These are phyloP conservation scores for Leucosporidium creatinivorum DNA, from an alignment of 768 basidiomycete species.

Conservation along the genomic window DNA sequence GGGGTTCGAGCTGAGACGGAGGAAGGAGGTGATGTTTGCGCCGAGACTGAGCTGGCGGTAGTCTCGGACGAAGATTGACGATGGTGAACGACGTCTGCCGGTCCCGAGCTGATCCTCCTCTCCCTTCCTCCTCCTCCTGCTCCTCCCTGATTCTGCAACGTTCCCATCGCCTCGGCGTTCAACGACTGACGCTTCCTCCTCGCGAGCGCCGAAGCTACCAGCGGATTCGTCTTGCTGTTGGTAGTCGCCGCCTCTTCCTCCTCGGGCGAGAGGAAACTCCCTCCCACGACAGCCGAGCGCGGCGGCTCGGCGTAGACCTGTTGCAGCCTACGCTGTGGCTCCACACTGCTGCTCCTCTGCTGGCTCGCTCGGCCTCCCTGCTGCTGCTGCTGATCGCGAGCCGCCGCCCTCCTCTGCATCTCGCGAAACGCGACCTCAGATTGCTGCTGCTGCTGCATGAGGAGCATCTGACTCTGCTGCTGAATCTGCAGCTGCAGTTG, in stretches of 20 bases:
- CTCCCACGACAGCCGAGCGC: not conserved
- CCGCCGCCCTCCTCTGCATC: not conserved
- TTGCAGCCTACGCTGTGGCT: not conserved
- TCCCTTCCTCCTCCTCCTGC: not conserved
- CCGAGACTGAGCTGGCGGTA: not conserved
- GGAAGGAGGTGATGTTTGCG: not conserved
- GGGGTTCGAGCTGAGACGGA: not conserved
- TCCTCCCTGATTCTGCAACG: no score
- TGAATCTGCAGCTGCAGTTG: not conserved
- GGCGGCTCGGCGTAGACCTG: not conserved
- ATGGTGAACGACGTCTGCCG: not conserved
- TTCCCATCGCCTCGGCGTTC: not conserved
- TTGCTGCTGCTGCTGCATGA: not conserved
- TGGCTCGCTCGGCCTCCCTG: not conserved
- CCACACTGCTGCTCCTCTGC: not conserved
- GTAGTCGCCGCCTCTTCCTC: not conserved
- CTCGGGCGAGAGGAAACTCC: not conserved
- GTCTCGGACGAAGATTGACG: not conserved
- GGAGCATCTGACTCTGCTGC: not conserved
- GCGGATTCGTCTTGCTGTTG: not conserved
- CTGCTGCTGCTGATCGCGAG: not conserved
- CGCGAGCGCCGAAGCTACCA: not conserved
- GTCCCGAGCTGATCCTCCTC: not conserved
- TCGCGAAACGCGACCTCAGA: not conserved
- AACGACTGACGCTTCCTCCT: constrained; percentile 1